Evolutionary conservation across 805 yeast genomes (phyloP).

Genomic region (Saturnispora kantuleensis): DNA sequence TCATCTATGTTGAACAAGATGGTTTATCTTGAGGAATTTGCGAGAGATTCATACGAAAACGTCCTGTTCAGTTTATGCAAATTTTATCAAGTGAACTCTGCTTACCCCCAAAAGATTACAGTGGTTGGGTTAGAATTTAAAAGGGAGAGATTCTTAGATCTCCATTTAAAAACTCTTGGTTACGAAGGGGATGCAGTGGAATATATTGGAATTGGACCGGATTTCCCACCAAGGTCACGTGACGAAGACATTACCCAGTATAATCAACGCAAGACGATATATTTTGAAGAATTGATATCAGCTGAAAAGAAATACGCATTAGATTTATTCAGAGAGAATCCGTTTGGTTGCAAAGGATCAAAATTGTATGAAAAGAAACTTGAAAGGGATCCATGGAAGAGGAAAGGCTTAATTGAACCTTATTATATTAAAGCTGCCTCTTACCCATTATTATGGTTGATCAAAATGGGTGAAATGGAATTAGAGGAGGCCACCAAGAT

Average conservation of each 20-base stretch:
- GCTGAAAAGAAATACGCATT: slow-evolving; percentile 48
- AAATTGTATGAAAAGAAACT: slow-evolving; percentile 36
- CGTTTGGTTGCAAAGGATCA: slow-evolving; percentile 42
- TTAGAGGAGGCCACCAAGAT: slow-evolving; percentile 18
- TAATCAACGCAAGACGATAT: slow-evolving; percentile 23
- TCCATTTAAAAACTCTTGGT: slow-evolving; percentile 45
- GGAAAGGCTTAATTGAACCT: slow-evolving; percentile 1
- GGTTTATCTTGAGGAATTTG: slow-evolving; percentile 54
- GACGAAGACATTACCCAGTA: slow-evolving; percentile 8
- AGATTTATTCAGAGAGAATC: slow-evolving; percentile 41
- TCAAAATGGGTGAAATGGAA: slow-evolving; percentile 24
- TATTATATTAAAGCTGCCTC: slow-evolving; percentile 7
- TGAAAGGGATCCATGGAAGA: slow-evolving; percentile 44
- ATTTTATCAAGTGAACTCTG: slow-evolving; percentile 36
- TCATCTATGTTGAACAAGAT: neutral
- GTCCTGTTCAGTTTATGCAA: slow-evolving; percentile 50
- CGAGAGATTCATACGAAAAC: slow-evolving; percentile 75
- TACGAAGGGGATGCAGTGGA: slow-evolving; percentile 26
- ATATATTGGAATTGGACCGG: slow-evolving; percentile 53
- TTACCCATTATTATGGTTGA: slow-evolving; percentile 13
- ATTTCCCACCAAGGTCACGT: slow-evolving; percentile 25
- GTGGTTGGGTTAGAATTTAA: slow-evolving; percentile 74
- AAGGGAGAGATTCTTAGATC: slow-evolving; percentile 42
- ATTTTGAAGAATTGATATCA: slow-evolving; percentile 36
- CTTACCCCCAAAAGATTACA: slow-evolving; percentile 43